Evolutionary conservation across 768 basidiomycete genomes (phyloP).

Genomic region (Mycena leptocephala): DNA sequence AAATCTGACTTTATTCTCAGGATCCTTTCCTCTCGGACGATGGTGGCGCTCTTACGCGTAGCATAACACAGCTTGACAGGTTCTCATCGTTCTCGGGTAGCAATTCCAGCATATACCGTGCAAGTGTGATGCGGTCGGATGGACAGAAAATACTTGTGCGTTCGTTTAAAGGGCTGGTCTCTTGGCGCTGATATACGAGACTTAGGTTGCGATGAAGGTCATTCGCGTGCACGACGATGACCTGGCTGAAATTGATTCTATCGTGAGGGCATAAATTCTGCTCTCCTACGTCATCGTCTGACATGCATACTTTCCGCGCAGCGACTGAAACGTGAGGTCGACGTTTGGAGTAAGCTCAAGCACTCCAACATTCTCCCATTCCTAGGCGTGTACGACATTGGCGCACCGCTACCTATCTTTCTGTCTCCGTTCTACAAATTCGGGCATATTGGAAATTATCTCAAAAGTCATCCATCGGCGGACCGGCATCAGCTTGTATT

Average conservation of each 20-base stretch:
- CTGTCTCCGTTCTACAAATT: too few relatives aligned
- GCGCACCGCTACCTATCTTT: too few relatives aligned
- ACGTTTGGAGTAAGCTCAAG: background rate
- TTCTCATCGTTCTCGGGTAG: background rate
- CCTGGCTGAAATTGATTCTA: background rate
- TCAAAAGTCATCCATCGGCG: background rate
- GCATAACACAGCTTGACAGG: background rate
- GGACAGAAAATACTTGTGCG: background rate
- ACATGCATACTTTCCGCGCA: background rate
- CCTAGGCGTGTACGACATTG: too few relatives aligned
- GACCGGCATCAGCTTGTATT: background rate
- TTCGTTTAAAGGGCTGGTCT: background rate
- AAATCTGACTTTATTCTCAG: background rate
- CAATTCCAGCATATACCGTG: background rate
- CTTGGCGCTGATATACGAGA: background rate
- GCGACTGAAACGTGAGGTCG: background rate
- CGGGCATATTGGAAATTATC: background rate
- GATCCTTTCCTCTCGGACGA: background rate
- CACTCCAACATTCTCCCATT: background rate
- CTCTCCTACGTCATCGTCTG: background rate
- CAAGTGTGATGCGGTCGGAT: background rate
- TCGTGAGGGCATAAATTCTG: background rate
- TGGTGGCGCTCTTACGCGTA: background rate
- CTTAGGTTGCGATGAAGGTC: background rate
- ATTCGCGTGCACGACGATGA: background rate